Evolutionary conservation across 2,329 filamentous ascomycete species (phyloP).

Genomic region (Xylariaceae sp.): DNA sequence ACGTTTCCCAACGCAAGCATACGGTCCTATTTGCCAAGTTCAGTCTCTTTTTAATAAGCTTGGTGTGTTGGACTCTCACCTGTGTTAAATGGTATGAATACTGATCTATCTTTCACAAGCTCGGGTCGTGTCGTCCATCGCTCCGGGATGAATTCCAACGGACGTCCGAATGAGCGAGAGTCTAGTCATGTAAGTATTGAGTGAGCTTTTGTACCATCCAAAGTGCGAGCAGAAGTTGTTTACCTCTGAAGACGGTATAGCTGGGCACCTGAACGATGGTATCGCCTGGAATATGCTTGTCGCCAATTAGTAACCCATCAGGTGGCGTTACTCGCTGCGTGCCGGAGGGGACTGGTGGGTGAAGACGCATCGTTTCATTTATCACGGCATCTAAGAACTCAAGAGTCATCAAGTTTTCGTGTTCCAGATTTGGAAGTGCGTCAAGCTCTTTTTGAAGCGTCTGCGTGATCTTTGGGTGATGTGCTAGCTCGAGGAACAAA

Average conservation of each 20-base stretch:
- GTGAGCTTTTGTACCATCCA: neutral
- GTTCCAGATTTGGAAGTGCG: slow-evolving; percentile 14
- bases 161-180: slow-evolving; percentile 1
- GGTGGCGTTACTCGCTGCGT: slow-evolving; percentile 35
- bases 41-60: neutral
- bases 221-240: slow-evolving; percentile 18
- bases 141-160: slow-evolving; percentile 19
- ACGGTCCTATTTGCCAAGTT: slow-evolving; percentile 6
- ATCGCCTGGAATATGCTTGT: slow-evolving; percentile 31
- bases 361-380: slow-evolving; percentile 30
- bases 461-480: slow-evolving; percentile 23
- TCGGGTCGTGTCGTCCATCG: slow-evolving; percentile 19
- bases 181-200: slow-evolving; percentile 8
- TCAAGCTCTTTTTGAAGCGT: slow-evolving; percentile 32
- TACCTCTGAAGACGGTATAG: slow-evolving; percentile 24
- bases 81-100: slow-evolving; percentile 21
- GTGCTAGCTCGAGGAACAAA: slow-evolving; percentile 31
- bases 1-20: slow-evolving; percentile 22
- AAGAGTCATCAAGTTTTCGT: neutral
- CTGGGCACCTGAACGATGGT: slow-evolving; percentile 23
- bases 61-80: neutral
- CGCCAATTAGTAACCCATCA: slow-evolving; percentile 30
- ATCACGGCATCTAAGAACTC: slow-evolving; percentile 31
- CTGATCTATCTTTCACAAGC: slow-evolving; percentile 19
- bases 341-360: slow-evolving; percentile 35